Evolutionary conservation across 1,139 yeast species (phyloP).

Genomic region (Kurtzmaniella quercitrusa): DNA sequence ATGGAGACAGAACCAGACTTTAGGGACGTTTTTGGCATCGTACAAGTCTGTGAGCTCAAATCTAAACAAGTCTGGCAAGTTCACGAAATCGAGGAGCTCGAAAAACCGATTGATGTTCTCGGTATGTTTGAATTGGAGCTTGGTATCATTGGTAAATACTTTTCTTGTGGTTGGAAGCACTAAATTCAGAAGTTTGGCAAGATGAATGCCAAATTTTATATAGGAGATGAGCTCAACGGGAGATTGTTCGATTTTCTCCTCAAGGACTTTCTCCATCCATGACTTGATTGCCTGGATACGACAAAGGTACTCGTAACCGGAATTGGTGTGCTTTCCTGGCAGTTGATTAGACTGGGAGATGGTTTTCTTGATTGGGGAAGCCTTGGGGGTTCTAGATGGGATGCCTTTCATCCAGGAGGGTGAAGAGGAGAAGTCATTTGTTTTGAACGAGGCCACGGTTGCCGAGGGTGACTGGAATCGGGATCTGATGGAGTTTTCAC

Average conservation of each 20-base stretch:
- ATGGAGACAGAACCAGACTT: conserved; percentile 90
- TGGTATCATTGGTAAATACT: conserved; percentile 41
- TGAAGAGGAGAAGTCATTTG: not conserved
- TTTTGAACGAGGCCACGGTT: conserved; percentile 41
- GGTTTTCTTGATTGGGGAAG: conserved; percentile 2
- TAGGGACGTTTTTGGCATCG: conserved; percentile 89
- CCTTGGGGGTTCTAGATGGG: conserved; percentile 3
- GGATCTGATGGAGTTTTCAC: conserved; percentile 27
- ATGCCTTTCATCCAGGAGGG: conserved; percentile 3
- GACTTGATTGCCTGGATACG: conserved; percentile 81
- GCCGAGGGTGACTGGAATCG: conserved; percentile 43
- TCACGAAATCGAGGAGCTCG: conserved; percentile 61
- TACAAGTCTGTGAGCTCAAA: conserved; percentile 91
- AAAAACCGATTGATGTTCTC: conserved; percentile 90
- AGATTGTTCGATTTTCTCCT: conserved; percentile 54
- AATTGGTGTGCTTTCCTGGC: conserved; percentile 8
- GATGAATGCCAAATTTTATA: conserved; percentile 76
- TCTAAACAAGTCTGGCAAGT: conserved; percentile 80
- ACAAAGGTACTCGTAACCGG: conserved; percentile 77
- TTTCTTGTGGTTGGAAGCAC: conserved; percentile 64
- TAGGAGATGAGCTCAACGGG: conserved; percentile 48
- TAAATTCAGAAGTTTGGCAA: conserved; percentile 73
- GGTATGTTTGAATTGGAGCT: conserved; percentile 81
- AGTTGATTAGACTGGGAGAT: not conserved
- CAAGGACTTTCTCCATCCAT: conserved; percentile 34